A percentile compares a stretch with the other conserved stretches of the same genome.
Conservation (phyloP, 2,329 filamentous ascomycete species). For the Aureobasidium sp. region DNA sequence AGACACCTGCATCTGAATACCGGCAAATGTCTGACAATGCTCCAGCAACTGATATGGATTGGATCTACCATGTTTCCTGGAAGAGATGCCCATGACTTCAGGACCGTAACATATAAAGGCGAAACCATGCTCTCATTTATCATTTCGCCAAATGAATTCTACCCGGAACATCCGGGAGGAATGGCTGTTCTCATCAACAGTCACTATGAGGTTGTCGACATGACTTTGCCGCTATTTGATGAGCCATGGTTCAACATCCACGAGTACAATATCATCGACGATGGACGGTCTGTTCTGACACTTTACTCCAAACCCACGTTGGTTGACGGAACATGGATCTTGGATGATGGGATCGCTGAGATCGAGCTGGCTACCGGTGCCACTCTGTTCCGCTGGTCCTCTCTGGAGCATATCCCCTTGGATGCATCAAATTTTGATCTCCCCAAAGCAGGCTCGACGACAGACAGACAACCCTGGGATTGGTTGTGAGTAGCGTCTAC, state of each 20-base stretch:
- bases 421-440: constrained; percentile 25
- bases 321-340: constrained; percentile 24
- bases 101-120: background rate
- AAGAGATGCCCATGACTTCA: constrained; percentile 20
- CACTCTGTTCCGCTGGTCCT: constrained; percentile 32
- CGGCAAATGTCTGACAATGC: background rate
- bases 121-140: constrained; percentile 13
- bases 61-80: constrained; percentile 18
- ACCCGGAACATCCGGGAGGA: constrained; percentile 4
- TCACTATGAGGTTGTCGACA: constrained; percentile 7
- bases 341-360: constrained; percentile 30
- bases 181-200: constrained; percentile 16
- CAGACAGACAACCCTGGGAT: constrained; percentile 15
- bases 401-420: constrained; percentile 19
- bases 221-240: background rate
- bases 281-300: constrained; percentile 28
- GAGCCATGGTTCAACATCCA: constrained; percentile 32
- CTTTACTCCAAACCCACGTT: constrained; percentile 17
- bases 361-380: constrained; percentile 29
- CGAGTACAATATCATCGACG: constrained; percentile 32
- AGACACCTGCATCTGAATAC: background rate
- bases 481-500: constrained; percentile 10
- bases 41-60: constrained; percentile 20
- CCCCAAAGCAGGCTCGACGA: background rate
- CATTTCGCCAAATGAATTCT: constrained; percentile 8